phyloP scores from a whole-genome alignment of 225 moss, liverwort and hornwort genomes.

The Sphagnum tenellum region DNA sequence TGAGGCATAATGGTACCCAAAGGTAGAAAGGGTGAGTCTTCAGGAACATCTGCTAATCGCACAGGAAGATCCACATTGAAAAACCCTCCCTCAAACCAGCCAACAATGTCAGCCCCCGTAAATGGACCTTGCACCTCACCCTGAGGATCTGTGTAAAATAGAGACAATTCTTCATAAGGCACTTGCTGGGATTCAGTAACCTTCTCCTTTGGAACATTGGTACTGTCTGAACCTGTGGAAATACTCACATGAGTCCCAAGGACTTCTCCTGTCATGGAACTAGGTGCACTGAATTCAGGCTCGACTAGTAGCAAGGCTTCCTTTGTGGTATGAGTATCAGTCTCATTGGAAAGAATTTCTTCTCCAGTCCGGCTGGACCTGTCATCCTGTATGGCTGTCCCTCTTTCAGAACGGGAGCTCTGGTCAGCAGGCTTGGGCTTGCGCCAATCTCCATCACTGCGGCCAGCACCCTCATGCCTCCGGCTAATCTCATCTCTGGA shows the following conservation, averaged over 20 bases:
- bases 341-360: constrained; percentile 11
- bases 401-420: constrained; percentile 7
- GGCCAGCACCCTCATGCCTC: constrained; percentile 54
- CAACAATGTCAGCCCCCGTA: constrained; percentile 76
- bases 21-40: constrained; percentile 51
- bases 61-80: constrained; percentile 89
- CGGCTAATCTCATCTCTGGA: constrained; percentile 63
- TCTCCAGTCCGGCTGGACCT: constrained; percentile 7
- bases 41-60: constrained; percentile 63
- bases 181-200: constrained; percentile 16
- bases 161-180: constrained; percentile 63
- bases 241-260: constrained; percentile 14
- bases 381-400: constrained; percentile 9
- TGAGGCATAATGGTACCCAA: constrained; percentile 94
- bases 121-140: constrained; percentile 97
- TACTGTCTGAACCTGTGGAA: constrained; percentile 12
- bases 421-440: constrained; percentile 43
- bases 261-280: constrained; percentile 4
- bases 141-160: constrained; percentile 86
- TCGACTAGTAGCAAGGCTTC: no score
- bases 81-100: constrained; percentile 98
- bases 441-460: constrained; percentile 92
- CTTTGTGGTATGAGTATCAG: constrained; percentile 11
- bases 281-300: no score
- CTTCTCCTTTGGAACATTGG: constrained; percentile 19